Base-by-base conservation (phyloP, 805 yeast genomes). In the Starmera caribaea region DNA sequence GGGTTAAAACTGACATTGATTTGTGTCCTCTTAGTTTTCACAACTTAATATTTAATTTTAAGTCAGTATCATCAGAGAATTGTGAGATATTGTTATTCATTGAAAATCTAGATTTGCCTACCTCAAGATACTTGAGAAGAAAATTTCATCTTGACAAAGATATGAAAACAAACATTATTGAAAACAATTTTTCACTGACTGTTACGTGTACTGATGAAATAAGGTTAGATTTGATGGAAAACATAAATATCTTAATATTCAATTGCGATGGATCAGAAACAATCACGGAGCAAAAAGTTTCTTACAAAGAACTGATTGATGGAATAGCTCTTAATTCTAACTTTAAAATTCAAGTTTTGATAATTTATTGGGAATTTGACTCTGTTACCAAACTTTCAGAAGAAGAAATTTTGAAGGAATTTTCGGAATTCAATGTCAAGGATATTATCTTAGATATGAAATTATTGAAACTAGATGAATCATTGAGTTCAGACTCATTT, bases 301-400 rank as follows among this genome's bases (percentile, higher is more conserved):
- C 45, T 8, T 43, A 66, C 32, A 54, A 50, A n/a, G 64, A 62
- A 33, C 39, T 66, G 14, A 44, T 61, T 2, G 57, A 61, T 21
- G 65, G 62, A 4, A 49, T 62, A 8, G 52, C 63, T 5, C 39
- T 62, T 27, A 56, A 61, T 37, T 54, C 64, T 5, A 61, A 59
- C 36, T 55, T 48, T 30, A 54, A 55, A 36, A 60, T 65, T 38
- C 55, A 56, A 27, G 41, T 65, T 11, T 16, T 65, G 17, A 45
- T 66, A 3, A 42, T 65, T 3, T 63, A 59, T 40, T 66, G 72
- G 72, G 68, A 63, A 32, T 54, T 67, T n/a, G 52, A 60, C 2
- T 48, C 53, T 13, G 17, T 38, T 16, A 46, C 45, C 28, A 45
- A 43, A 31, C 41, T 57, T 21, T 52, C 57, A 30, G 30, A 49